Percentiles rank a stretch among this genome's conserved stretches.
Evolutionary conservation across 352 stramenopile species (phyloP).

Genomic region (Phytophthora tentaculata): DNA sequence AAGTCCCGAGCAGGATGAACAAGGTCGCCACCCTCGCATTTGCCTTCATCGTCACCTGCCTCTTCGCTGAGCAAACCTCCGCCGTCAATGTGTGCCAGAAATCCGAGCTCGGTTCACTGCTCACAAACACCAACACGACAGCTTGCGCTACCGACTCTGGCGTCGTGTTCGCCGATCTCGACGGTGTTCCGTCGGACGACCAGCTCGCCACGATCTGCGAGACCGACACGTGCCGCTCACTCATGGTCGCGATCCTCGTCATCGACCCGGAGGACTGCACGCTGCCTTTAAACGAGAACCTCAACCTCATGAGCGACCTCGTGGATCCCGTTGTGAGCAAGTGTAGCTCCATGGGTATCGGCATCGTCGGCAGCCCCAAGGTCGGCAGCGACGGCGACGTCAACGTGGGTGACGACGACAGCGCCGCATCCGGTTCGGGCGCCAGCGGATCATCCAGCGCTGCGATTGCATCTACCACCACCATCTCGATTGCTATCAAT

Average conservation of each 20-base stretch:
- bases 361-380: constrained; percentile 27
- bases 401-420: constrained; percentile 26
- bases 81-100: constrained; percentile 30
- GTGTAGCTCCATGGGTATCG: constrained; percentile 41
- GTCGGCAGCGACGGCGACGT: constrained; percentile 29
- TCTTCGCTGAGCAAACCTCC: not conserved
- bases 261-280: constrained; percentile 47
- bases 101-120: constrained; percentile 34
- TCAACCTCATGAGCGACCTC: constrained; percentile 51
- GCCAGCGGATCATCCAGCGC: constrained; percentile 27
- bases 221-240: constrained; percentile 30
- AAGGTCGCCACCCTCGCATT: constrained; percentile 13
- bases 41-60: constrained; percentile 3
- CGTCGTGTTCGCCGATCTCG: constrained; percentile 27
- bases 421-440: constrained; percentile 19
- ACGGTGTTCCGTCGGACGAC: constrained; percentile 30
- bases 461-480: not conserved
- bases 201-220: constrained; percentile 40
- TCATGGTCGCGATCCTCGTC: constrained; percentile 45
- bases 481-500: not conserved
- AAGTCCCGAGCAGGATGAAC: constrained; percentile 17
- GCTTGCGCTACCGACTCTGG: constrained; percentile 35
- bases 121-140: constrained; percentile 41
- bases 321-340: constrained; percentile 47
- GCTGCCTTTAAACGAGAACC: constrained; percentile 36